Conservation (phyloP, 345 rosid species). For the Eucalyptus dawsonii region DNA sequence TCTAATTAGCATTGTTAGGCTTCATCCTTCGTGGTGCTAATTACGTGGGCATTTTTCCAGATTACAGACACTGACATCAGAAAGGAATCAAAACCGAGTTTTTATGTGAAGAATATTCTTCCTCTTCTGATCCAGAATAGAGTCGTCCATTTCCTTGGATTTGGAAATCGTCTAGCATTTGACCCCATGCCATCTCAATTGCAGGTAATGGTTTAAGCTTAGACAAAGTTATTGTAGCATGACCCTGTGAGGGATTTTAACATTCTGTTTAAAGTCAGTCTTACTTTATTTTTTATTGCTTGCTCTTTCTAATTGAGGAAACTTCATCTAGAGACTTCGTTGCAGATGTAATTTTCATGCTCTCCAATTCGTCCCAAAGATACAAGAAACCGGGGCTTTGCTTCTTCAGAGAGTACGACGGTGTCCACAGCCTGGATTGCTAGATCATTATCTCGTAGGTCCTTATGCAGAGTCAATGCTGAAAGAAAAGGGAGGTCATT, state of each 20-base stretch:
- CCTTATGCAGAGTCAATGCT: slow-evolving; percentile 36
- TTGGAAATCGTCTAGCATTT: slow-evolving; percentile 91
- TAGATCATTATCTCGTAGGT: slow-evolving; percentile 74
- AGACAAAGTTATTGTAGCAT: background rate
- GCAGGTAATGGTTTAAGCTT: slow-evolving; percentile 49
- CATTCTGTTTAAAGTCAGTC: background rate
- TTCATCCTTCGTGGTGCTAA: background rate
- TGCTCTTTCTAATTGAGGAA: slow-evolving; percentile 19
- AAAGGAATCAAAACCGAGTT: slow-evolving; percentile 83
- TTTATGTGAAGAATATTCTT: slow-evolving; percentile 73
- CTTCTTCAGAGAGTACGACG: slow-evolving; percentile 66
- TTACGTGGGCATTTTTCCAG: slow-evolving; percentile 19
- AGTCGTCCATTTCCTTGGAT: slow-evolving; percentile 85
- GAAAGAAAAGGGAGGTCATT: slow-evolving; percentile 16
- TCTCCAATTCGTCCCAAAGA: slow-evolving; percentile 58
- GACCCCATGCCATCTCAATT: slow-evolving; percentile 81
- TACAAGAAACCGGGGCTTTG: slow-evolving; percentile 77
- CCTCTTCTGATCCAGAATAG: slow-evolving; percentile 63
- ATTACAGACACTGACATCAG: slow-evolving; percentile 57
- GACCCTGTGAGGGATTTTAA: background rate
- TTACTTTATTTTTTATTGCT: background rate
- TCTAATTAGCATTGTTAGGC: background rate
- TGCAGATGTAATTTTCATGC: slow-evolving; percentile 98
- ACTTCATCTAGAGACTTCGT: slow-evolving; percentile 78
- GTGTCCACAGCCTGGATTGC: slow-evolving; percentile 30